These are phyloP conservation scores for Nepenthes alata DNA, from an alignment of 179 eudicot genomes.

Conservation along the genomic window DNA sequence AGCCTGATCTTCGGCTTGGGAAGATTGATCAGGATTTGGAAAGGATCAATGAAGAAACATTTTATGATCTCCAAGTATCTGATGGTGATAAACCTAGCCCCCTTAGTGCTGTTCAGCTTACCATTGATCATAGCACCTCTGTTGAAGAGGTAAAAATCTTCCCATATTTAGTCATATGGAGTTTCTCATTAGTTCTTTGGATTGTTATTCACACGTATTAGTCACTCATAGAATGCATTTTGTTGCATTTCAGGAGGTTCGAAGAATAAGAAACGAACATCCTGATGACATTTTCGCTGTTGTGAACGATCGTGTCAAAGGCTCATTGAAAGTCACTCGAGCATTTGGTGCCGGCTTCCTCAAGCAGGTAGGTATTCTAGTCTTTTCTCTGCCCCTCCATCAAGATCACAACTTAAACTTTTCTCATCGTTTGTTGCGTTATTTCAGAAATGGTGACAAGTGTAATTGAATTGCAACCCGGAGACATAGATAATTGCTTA, in stretches of 20 bases:
- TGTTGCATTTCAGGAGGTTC: constrained; percentile 43
- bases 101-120: constrained; percentile 23
- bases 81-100: constrained; percentile 17
- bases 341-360: constrained; percentile 94
- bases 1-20: constrained; percentile 5
- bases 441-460: no score
- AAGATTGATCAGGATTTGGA: not conserved
- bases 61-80: constrained; percentile 1
- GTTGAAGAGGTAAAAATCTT: constrained; percentile 22
- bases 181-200: not conserved
- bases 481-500: no score
- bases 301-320: constrained; percentile 65
- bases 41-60: no score
- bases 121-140: constrained; percentile 27
- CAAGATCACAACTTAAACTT: no score
- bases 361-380: constrained; percentile 40
- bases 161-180: not conserved
- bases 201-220: not conserved
- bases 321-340: constrained; percentile 86
- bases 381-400: no score
- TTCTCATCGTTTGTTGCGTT: no score
- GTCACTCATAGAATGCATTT: not conserved
- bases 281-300: constrained; percentile 52
- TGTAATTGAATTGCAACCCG: no score
- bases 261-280: constrained; percentile 54